Base-by-base conservation (phyloP, 2,329 filamentous ascomycete genomes). In the Alternaria sp. region DNA sequence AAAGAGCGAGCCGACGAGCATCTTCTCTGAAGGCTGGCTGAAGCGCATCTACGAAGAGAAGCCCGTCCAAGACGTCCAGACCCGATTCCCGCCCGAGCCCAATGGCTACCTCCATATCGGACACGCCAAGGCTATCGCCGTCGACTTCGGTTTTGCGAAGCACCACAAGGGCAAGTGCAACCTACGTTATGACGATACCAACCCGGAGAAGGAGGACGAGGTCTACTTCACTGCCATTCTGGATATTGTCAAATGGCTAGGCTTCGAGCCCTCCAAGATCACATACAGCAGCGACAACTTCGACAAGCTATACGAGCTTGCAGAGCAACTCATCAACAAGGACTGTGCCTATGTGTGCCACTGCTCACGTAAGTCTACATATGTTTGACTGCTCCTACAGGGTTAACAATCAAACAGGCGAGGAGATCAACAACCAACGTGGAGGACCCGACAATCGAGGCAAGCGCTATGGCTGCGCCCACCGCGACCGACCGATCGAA, bases 51-150 rank as follows among this genome's bases (percentile, higher is more conserved):
- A 84, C 72, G 78, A 82, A 52, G 81, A 84, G 72, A 84, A 84
- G 73, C 79, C 81, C 1, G 81, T 80, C 47, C 65, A 74, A 28
- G 72, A 81, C 12, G 81, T 84, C 38, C 76, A 79, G 54, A 82
- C 83, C 9, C 82, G 83, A 54, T 85, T 85, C 61, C 83, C 83
- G 0, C 83, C 83, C 28, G 83, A 84, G 80, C 95, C 95, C 48
- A 98, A 98, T 78, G 95, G 94, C 55, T 97, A 91, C 77, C 86
- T 97, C 9, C 94, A 97, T 75, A 91, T 98, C 69, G 94, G 94
- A 20, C 95, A 98, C 76, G 91, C 91, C 66, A 98, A 98, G 82
- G 94, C 95, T 22, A 97, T 98, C 77, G 91, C 93, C 0, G 88
- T 98, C 78, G 97, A 98, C 81, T 98, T 98, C 80, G 94, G 94